Evolutionary conservation across 2,329 filamentous ascomycete species (phyloP).

Genomic region (Cordyceps militaris): DNA sequence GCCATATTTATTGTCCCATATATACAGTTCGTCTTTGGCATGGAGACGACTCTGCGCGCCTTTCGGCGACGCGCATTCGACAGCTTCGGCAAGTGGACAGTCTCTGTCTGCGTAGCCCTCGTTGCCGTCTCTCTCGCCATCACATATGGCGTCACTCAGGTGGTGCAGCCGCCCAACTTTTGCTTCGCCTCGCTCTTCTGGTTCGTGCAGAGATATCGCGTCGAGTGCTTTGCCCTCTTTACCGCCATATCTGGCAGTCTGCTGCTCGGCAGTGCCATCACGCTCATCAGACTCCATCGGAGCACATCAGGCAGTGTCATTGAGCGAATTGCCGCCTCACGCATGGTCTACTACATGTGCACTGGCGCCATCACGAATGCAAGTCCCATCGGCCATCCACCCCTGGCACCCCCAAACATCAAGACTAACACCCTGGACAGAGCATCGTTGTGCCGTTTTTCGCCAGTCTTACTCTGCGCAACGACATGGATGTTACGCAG

Average conservation of each 20-base stretch:
- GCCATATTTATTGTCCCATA: constrained; percentile 61
- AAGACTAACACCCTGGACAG: constrained; percentile 34
- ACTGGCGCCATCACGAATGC: constrained; percentile 53
- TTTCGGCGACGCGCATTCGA: constrained; percentile 50
- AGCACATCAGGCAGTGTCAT: constrained; percentile 47
- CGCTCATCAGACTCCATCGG: constrained; percentile 51
- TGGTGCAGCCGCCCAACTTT: constrained; percentile 47
- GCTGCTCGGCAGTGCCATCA: constrained; percentile 41
- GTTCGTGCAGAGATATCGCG: constrained; percentile 56
- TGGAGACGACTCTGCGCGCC: constrained; percentile 53
- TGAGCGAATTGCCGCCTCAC: constrained; percentile 57
- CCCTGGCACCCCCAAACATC: no score
- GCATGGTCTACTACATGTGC: constrained; percentile 62
- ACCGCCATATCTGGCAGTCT: constrained; percentile 43
- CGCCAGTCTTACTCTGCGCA: constrained; percentile 44
- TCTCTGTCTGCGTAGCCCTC: constrained; percentile 47
- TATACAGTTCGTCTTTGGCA: constrained; percentile 57
- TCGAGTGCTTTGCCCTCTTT: constrained; percentile 49
- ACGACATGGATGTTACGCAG: constrained; percentile 28
- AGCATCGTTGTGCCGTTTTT: constrained; percentile 58
- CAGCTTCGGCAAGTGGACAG: constrained; percentile 51
- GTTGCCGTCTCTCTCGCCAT: constrained; percentile 44
- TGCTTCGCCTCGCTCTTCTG: constrained; percentile 64
- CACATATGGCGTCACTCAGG: constrained; percentile 52
- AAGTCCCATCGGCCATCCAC: constrained; percentile 21